Percentiles rank a stretch among this genome's conserved stretches.
These are phyloP conservation scores for Nigrospora osmanthi DNA, from an alignment of 2,329 filamentous ascomycete genomes.

Conservation along the genomic window DNA sequence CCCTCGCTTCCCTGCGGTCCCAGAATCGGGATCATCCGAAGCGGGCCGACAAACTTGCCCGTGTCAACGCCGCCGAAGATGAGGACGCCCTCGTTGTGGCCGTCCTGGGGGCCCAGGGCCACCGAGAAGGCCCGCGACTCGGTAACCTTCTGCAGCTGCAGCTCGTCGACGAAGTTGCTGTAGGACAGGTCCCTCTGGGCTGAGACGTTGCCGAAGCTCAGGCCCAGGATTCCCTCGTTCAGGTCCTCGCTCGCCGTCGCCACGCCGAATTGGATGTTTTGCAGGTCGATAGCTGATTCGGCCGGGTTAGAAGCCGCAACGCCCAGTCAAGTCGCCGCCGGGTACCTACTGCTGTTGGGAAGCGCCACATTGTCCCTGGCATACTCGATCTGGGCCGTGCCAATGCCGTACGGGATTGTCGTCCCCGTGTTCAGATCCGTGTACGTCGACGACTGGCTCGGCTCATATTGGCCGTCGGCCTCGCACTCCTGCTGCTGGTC, in stretches of 20 bases:
- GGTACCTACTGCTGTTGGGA: conserved; percentile 23
- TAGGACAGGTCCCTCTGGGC: conserved; percentile 22
- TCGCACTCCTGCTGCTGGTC: conserved; percentile 36
- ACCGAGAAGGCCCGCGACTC: conserved; percentile 56
- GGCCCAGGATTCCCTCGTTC: background rate
- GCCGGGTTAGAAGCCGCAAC: background rate
- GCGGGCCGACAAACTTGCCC: conserved; percentile 51
- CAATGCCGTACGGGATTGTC: conserved; percentile 42
- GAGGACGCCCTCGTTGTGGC: conserved; percentile 48
- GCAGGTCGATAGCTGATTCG: conserved; percentile 22
- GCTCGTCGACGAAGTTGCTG: conserved; percentile 43
- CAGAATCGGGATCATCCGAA: conserved; percentile 55
- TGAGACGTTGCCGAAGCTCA: background rate
- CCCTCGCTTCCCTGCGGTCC: conserved; percentile 34
- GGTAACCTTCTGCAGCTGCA: conserved; percentile 43
- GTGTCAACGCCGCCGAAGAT: conserved; percentile 63
- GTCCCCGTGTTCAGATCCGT: conserved; percentile 22
- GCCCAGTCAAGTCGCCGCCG: too few species aligned
- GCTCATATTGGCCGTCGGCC: conserved; percentile 35
- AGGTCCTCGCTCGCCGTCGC: conserved; percentile 34
- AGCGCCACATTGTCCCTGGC: conserved; percentile 36
- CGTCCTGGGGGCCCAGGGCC: conserved; percentile 53
- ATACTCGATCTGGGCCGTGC: conserved; percentile 40
- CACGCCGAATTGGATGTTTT: conserved; percentile 58
- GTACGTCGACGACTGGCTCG: conserved; percentile 31